Percentiles rank a stretch among this genome's conserved stretches.
Evolutionary conservation across 108 stramenopile genomes (phyloP).

Genomic region (Skeletonema marinoi): DNA sequence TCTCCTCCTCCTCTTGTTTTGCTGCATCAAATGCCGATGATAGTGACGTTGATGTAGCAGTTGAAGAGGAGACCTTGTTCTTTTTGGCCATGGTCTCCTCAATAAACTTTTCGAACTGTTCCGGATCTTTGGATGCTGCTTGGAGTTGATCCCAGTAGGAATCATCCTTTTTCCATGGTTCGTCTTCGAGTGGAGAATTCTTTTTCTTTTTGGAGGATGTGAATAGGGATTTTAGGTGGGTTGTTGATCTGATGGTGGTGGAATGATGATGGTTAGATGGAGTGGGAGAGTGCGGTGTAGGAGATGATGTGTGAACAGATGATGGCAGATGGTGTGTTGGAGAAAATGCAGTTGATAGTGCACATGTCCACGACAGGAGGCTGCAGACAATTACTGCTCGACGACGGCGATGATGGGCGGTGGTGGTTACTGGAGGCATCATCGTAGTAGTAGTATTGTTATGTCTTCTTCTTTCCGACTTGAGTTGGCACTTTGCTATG

Average conservation of each 20-base stretch:
- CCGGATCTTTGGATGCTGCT: slow-evolving; percentile 35
- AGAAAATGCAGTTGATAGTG: not conserved
- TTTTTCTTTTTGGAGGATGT: not conserved
- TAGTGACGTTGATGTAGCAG: not conserved
- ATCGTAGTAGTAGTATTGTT: not conserved
- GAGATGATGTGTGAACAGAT: not conserved
- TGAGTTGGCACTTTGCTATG: no score
- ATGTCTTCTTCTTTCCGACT: no score
- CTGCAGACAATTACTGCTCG: not conserved
- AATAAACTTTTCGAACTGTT: slow-evolving; percentile 40
- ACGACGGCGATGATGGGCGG: not conserved
- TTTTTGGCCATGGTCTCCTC: slow-evolving; percentile 23
- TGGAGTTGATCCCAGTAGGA: slow-evolving; percentile 41
- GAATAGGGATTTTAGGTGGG: no score
- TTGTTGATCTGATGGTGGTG: not conserved
- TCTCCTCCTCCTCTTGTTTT: not conserved
- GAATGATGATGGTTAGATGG: not conserved
- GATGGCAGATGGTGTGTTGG: not conserved
- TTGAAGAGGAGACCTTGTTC: not conserved
- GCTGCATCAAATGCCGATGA: not conserved
- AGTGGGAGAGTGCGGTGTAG: no score
- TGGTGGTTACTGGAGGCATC: not conserved
- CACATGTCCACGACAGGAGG: not conserved
- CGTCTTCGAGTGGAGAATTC: slow-evolving; percentile 37
- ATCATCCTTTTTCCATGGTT: slow-evolving; percentile 39